Evolutionary conservation across 1,284 basidiomycete species (phyloP).

Genomic region (Vanrija pseudolonga): DNA sequence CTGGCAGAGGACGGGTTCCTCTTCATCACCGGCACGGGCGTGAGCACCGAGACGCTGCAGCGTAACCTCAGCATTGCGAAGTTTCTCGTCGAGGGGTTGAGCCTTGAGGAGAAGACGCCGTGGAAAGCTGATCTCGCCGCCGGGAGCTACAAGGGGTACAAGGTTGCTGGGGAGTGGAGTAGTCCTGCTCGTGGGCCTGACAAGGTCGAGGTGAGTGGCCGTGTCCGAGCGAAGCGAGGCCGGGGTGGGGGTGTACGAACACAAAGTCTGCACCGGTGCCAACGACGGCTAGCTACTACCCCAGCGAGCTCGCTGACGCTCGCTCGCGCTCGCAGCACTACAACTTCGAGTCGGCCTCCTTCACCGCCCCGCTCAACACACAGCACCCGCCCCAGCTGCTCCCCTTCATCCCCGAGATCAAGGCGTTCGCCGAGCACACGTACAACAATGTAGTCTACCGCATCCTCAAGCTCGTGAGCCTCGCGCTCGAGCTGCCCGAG

Average conservation of each 20-base stretch:
- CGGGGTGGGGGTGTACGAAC: too few species aligned
- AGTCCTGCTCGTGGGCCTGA: slow-evolving; percentile 41
- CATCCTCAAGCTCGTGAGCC: slow-evolving; percentile 40
- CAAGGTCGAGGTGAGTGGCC: slow-evolving; percentile 36
- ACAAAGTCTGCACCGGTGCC: too few species aligned
- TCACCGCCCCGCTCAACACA: slow-evolving; percentile 9
- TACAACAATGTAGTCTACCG: slow-evolving; percentile 45
- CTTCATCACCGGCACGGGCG: slow-evolving; percentile 21
- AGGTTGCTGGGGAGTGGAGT: slow-evolving; percentile 46
- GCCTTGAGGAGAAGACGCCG: slow-evolving; percentile 63
- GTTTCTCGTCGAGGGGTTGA: slow-evolving; percentile 57
- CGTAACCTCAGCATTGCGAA: slow-evolving; percentile 23
- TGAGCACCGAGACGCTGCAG: slow-evolving; percentile 14
- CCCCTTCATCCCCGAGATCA: slow-evolving; percentile 36
- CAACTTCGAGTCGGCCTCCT: slow-evolving; percentile 45
- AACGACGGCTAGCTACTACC: not conserved
- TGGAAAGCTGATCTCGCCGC: too few species aligned
- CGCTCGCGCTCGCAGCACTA: slow-evolving; percentile 41
- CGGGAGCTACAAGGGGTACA: slow-evolving; percentile 32
- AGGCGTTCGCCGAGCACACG: slow-evolving; percentile 43
- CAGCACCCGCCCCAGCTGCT: slow-evolving; percentile 16
- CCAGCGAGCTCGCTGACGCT: not conserved
- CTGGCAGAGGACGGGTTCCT: slow-evolving; percentile 19
- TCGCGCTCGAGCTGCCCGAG: slow-evolving; percentile 45
- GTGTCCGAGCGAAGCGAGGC: not conserved